Evolutionary conservation across 164 flowering plant genomes (phyloP).

Genomic region (Nymphaea thermarum): DNA sequence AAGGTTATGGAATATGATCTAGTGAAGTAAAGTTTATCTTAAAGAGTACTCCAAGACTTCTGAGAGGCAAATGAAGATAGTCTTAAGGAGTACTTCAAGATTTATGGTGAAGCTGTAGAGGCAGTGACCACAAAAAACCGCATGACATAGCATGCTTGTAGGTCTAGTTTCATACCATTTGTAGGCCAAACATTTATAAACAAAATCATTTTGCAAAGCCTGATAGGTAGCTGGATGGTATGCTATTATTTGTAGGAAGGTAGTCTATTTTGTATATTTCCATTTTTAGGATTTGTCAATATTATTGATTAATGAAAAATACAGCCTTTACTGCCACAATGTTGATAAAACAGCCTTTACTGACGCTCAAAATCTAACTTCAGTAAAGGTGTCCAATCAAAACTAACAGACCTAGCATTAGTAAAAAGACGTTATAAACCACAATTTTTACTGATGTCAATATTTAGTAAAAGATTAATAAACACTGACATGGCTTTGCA

Average conservation of each 20-base stretch:
- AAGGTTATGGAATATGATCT: slow-evolving; percentile 64
- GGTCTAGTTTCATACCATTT: slow-evolving; percentile 82
- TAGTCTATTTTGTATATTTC: too few relatives aligned
- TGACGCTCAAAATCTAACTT: too few relatives aligned
- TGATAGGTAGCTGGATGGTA: slow-evolving; percentile 79
- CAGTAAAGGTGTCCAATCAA: too few relatives aligned
- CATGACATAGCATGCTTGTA: slow-evolving; percentile 79
- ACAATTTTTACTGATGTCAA: too few relatives aligned
- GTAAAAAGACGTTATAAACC: too few relatives aligned
- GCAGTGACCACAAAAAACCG: slow-evolving; percentile 91
- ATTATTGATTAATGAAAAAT: too few relatives aligned
- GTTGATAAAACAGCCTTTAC: too few relatives aligned
- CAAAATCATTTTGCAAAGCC: slow-evolving; percentile 66
- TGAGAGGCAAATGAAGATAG: slow-evolving; percentile 88
- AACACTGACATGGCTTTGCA: too few relatives aligned
- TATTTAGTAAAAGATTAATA: too few relatives aligned
- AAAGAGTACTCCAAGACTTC: slow-evolving; percentile 30
- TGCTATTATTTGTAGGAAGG: slow-evolving; percentile 11
- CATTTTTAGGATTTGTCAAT: too few relatives aligned
- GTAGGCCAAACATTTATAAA: slow-evolving; percentile 81
- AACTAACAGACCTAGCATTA: too few relatives aligned
- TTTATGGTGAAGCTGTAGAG: slow-evolving; percentile 76
- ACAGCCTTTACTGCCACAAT: too few relatives aligned
- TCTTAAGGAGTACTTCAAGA: slow-evolving; percentile 61
- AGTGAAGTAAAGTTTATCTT: slow-evolving; percentile 87